These are phyloP conservation scores for Cryptococcus hybrid DNA, from an alignment of 1,284 basidiomycete species.

Conservation along the genomic window DNA sequence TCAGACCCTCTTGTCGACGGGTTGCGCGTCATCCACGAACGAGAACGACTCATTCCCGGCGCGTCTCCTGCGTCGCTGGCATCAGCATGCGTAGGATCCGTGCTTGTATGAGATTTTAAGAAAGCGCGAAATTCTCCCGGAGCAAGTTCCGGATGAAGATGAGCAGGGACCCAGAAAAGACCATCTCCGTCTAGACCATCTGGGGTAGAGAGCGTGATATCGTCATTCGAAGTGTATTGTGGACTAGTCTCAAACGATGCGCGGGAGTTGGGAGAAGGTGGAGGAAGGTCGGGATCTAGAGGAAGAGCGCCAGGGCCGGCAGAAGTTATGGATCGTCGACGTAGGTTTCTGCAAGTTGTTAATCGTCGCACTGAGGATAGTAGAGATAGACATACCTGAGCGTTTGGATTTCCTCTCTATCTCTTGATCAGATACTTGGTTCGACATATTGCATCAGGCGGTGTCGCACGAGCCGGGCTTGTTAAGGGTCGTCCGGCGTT, in stretches of 20 bases:
- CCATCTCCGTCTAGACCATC: slow-evolving; percentile 38
- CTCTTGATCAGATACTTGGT: slow-evolving; percentile 62
- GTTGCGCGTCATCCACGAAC: slow-evolving; percentile 39
- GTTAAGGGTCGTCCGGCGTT: neutral
- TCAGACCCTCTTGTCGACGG: slow-evolving; percentile 51
- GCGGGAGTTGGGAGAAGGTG: slow-evolving; percentile 28
- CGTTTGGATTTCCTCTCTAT: slow-evolving; percentile 83
- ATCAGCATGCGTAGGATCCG: slow-evolving; percentile 57
- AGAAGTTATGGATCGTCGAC: slow-evolving; percentile 69
- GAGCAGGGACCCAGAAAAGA: slow-evolving; percentile 97
- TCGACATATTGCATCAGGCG: slow-evolving; percentile 6
- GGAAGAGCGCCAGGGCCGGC: slow-evolving; percentile 71
- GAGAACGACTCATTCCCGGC: slow-evolving; percentile 28
- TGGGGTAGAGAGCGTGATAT: slow-evolving; percentile 40
- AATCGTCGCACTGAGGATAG: neutral
- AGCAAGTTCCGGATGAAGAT: slow-evolving; percentile 94
- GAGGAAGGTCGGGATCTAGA: slow-evolving; percentile 82
- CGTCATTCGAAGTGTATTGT: slow-evolving; percentile 42
- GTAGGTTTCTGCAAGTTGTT: slow-evolving; percentile 59
- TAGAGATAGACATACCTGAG: slow-evolving; percentile 52
- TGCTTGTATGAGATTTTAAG: slow-evolving; percentile 81
- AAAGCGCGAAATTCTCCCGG: slow-evolving; percentile 94
- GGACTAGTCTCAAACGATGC: slow-evolving; percentile 7
- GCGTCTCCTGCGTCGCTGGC: slow-evolving; percentile 31
- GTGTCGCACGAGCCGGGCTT: slow-evolving; percentile 6